These are phyloP conservation scores for Cocos nucifera DNA, from an alignment of 176 grass and related monocot species.

Conservation along the genomic window DNA sequence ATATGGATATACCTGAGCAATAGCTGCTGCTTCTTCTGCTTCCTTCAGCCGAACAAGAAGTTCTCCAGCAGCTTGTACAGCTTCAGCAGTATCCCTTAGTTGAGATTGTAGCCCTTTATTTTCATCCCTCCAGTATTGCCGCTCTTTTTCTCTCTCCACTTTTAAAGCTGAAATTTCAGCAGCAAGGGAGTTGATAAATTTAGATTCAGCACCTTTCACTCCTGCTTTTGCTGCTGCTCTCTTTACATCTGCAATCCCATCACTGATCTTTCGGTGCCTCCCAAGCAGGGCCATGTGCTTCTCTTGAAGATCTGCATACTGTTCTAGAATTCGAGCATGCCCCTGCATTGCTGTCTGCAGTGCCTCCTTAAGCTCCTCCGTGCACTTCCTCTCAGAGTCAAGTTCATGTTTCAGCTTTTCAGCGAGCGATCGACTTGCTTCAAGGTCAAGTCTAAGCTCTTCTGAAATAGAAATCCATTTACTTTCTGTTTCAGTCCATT, in stretches of 20 bases:
- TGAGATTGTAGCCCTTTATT: slow-evolving; percentile 71
- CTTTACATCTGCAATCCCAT: slow-evolving; percentile 79
- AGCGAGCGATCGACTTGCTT: slow-evolving; percentile 41
- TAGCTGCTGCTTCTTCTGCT: slow-evolving; percentile 49
- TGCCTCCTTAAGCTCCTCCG: slow-evolving; percentile 85
- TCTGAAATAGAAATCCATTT: slow-evolving; percentile 81
- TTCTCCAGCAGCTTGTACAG: slow-evolving; percentile 92
- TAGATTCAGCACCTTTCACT: slow-evolving; percentile 49
- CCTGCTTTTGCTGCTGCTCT: slow-evolving; percentile 69
- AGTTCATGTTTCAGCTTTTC: slow-evolving; percentile 47
- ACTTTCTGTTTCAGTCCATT: slow-evolving; percentile 60
- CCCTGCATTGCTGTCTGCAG: slow-evolving; percentile 91
- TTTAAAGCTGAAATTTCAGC: slow-evolving; percentile 63
- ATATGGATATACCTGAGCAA: slow-evolving; percentile 44
- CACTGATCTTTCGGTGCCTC: slow-evolving; percentile 64
- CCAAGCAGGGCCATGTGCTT: slow-evolving; percentile 70
- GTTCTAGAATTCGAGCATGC: slow-evolving; percentile 77
- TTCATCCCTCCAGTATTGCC: slow-evolving; percentile 50
- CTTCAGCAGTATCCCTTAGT: slow-evolving; percentile 77
- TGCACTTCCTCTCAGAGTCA: slow-evolving; percentile 73
- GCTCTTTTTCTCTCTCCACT: slow-evolving; percentile 47
- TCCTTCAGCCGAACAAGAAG: slow-evolving; percentile 78
- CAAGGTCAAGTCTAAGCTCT: slow-evolving; percentile 85
- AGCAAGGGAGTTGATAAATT: slow-evolving; percentile 71
- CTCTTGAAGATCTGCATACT: slow-evolving; percentile 96